Conservation (phyloP, 2,329 filamentous ascomycete genomes). For the Exophiala sp. region DNA sequence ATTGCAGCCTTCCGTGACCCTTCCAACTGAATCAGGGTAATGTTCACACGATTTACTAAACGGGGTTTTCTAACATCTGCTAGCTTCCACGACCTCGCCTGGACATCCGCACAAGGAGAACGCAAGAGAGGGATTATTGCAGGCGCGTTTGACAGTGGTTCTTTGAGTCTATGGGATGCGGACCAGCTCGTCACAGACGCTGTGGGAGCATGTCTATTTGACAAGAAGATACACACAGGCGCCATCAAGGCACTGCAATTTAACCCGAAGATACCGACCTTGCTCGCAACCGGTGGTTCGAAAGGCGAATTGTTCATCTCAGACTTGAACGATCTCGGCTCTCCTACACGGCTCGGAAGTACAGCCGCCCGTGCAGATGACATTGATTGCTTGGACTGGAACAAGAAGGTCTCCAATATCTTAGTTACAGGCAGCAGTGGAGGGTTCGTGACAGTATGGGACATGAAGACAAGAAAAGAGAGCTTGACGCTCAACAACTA, state of each 20-base stretch:
- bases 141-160: slow-evolving; percentile 90
- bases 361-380: slow-evolving; percentile 87
- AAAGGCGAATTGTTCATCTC: slow-evolving; percentile 97
- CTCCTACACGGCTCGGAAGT: slow-evolving; percentile 84
- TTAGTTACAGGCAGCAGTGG: slow-evolving; percentile 88
- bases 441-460: slow-evolving; percentile 97
- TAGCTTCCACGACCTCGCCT: slow-evolving; percentile 96
- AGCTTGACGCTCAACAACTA: slow-evolving; percentile 87
- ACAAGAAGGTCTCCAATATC: slow-evolving; percentile 95
- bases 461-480: slow-evolving; percentile 96
- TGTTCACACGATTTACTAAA: slow-evolving; percentile 10
- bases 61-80: slow-evolving; percentile 5
- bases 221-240: slow-evolving; percentile 84
- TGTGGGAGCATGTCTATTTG: slow-evolving; percentile 75
- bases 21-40: slow-evolving; percentile 87
- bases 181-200: slow-evolving; percentile 58
- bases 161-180: slow-evolving; percentile 90
- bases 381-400: slow-evolving; percentile 96
- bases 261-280: slow-evolving; percentile 86
- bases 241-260: slow-evolving; percentile 94
- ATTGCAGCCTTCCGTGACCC: slow-evolving; percentile 77
- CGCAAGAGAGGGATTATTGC: slow-evolving; percentile 86
- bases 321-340: slow-evolving; percentile 84
- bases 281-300: slow-evolving; percentile 85
- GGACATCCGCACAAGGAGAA: slow-evolving; percentile 77